Evolutionary conservation across 305 asterid genomes (phyloP).

Genomic region (Solanum hybrid): DNA sequence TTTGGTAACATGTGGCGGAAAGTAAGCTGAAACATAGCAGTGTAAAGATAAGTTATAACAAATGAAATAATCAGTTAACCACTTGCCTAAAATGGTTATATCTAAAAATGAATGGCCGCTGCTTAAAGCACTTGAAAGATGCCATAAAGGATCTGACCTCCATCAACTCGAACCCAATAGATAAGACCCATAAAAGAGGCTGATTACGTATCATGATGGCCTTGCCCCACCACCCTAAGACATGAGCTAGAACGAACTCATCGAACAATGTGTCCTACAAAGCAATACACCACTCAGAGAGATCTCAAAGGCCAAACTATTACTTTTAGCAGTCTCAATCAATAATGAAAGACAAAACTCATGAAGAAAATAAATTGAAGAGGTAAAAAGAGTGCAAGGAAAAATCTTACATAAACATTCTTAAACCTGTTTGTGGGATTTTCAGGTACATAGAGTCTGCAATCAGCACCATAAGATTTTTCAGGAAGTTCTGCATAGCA

Average conservation of each 20-base stretch:
- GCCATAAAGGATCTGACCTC: conserved; percentile 52
- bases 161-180: conserved; percentile 93
- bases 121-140: conserved; percentile 1
- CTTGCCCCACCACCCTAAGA: conserved; percentile 99
- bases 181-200: conserved; percentile 92
- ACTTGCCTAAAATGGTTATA: not conserved
- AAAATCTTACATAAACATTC: conserved; percentile 95
- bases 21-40: conserved; percentile 58
- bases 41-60: not conserved
- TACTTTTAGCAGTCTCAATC: not conserved
- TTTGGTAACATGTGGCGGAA: conserved; percentile 98
- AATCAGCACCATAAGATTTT: conserved; percentile 88
- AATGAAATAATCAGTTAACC: not conserved
- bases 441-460: conserved; percentile 85
- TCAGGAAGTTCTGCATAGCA: conserved; percentile 85
- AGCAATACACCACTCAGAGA: not conserved
- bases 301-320: conserved; percentile 8
- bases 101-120: not conserved
- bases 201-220: conserved; percentile 98
- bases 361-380: not conserved
- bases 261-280: conserved; percentile 88
- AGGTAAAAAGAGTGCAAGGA: conserved; percentile 10
- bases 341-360: not conserved
- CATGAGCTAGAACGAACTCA: conserved; percentile 90
- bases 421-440: conserved; percentile 92